These are phyloP conservation scores for Iris pallida DNA, from an alignment of 116 monocot species.

Conservation along the genomic window DNA sequence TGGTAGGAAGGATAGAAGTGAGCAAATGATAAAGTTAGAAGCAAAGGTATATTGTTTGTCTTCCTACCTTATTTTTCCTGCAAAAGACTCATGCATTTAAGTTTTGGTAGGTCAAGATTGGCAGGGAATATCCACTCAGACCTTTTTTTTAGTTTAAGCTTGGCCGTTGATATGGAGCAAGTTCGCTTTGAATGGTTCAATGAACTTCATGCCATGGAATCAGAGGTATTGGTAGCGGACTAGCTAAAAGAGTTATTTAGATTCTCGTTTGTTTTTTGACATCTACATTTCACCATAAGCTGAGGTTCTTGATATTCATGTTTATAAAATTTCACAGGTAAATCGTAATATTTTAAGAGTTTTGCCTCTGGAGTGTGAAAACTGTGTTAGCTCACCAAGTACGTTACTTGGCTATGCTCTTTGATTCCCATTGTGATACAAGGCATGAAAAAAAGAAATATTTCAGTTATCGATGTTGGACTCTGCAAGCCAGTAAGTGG, in stretches of 20 bases:
- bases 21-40: conserved; percentile 50
- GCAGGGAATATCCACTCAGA: conserved; percentile 87
- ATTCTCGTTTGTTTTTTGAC: background rate
- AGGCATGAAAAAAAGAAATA: conserved; percentile 29
- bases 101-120: conserved; percentile 68
- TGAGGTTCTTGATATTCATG: background rate
- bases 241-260: background rate
- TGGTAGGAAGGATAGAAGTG: conserved; percentile 30
- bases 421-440: conserved; percentile 65
- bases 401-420: conserved; percentile 76
- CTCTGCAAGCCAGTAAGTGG: conserved; percentile 56
- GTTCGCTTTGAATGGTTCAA: conserved; percentile 47
- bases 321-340: conserved; percentile 40
- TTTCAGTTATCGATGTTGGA: conserved; percentile 64
- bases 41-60: conserved; percentile 54
- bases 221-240: conserved; percentile 56
- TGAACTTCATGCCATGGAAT: conserved; percentile 92
- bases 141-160: conserved; percentile 55
- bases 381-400: conserved; percentile 71
- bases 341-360: conserved; percentile 73
- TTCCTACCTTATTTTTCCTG: background rate
- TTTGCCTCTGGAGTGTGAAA: conserved; percentile 51
- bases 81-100: background rate
- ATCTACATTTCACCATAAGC: background rate
- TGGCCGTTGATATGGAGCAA: conserved; percentile 25